Percentiles rank a stretch among this genome's conserved stretches.
phyloP scores from a whole-genome alignment of 176 grass and related monocot genomes.

The Musa troglodytarum region DNA sequence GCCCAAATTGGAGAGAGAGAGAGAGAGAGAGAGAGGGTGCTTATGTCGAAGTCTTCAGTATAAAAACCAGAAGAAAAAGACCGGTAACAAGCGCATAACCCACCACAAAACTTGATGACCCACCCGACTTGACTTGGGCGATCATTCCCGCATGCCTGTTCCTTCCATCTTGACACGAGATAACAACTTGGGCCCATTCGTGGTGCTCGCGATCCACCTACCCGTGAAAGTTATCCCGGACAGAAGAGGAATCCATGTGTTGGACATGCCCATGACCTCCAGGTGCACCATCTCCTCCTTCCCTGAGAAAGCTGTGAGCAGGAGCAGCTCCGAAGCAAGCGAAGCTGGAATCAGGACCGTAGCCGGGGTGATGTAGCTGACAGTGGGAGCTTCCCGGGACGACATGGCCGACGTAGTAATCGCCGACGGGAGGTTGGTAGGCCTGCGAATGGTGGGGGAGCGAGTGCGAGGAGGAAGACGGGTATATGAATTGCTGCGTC shows the following conservation, averaged over 20 bases:
- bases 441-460: slow-evolving; percentile 49
- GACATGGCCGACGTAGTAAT: slow-evolving; percentile 76
- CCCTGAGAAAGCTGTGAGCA: not conserved
- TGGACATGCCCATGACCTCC: slow-evolving; percentile 29
- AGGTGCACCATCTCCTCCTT: slow-evolving; percentile 22
- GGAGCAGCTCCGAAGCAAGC: slow-evolving; percentile 31
- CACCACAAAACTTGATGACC: not conserved
- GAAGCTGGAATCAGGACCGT: slow-evolving; percentile 22
- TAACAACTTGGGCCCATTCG: not conserved
- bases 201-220: not conserved
- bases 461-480: slow-evolving; percentile 37
- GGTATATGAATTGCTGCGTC: slow-evolving; percentile 42
- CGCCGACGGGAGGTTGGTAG: slow-evolving; percentile 27
- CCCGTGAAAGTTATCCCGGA: slow-evolving; percentile 13
- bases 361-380: slow-evolving; percentile 16
- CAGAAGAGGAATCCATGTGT: slow-evolving; percentile 16
- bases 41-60: not conserved
- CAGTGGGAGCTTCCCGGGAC: slow-evolving; percentile 28
- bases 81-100: not conserved
- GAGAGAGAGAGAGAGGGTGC: not conserved
- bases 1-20: not conserved
- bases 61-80: not conserved
- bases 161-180: not conserved
- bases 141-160: not conserved
- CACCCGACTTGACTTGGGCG: not conserved